A percentile compares a stretch with the other conserved stretches of the same genome.
These are phyloP conservation scores for Penicillium sp. DNA, from an alignment of 2,329 filamentous ascomycete species.

Conservation along the genomic window DNA sequence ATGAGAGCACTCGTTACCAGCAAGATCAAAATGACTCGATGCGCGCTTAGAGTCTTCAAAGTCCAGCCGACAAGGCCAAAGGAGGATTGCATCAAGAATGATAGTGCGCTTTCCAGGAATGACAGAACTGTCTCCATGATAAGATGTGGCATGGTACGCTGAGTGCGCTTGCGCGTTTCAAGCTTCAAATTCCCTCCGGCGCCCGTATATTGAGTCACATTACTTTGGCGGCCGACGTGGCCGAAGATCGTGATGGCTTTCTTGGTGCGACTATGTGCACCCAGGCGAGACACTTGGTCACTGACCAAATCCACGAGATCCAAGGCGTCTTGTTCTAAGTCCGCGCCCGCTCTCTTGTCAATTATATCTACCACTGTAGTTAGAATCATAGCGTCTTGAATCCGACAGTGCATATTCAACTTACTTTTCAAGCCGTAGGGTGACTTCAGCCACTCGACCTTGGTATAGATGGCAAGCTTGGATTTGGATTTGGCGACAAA, in stretches of 20 bases:
- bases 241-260: constrained; percentile 55
- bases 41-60: constrained; percentile 70
- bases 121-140: constrained; percentile 73
- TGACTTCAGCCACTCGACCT: constrained; percentile 80
- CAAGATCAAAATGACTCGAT: constrained; percentile 72
- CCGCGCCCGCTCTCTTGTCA: constrained; percentile 70
- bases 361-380: constrained; percentile 50
- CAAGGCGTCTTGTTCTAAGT: constrained; percentile 57
- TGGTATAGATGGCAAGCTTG: constrained; percentile 85
- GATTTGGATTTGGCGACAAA: constrained; percentile 90
- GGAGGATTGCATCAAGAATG: constrained; percentile 76
- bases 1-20: constrained; percentile 70
- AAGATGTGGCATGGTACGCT: constrained; percentile 67
- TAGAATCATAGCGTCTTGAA: constrained; percentile 9
- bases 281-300: constrained; percentile 53
- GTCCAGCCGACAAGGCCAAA: constrained; percentile 67
- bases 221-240: constrained; percentile 50
- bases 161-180: constrained; percentile 59
- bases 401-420: constrained; percentile 26
- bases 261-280: constrained; percentile 52
- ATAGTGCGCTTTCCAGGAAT: constrained; percentile 73
- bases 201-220: constrained; percentile 44
- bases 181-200: constrained; percentile 39
- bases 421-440: constrained; percentile 55
- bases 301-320: constrained; percentile 55